A percentile compares a stretch with the other conserved stretches of the same genome.
Conservation (phyloP, 2,329 filamentous ascomycete species). For the Plectosphaerella cucumerina region DNA sequence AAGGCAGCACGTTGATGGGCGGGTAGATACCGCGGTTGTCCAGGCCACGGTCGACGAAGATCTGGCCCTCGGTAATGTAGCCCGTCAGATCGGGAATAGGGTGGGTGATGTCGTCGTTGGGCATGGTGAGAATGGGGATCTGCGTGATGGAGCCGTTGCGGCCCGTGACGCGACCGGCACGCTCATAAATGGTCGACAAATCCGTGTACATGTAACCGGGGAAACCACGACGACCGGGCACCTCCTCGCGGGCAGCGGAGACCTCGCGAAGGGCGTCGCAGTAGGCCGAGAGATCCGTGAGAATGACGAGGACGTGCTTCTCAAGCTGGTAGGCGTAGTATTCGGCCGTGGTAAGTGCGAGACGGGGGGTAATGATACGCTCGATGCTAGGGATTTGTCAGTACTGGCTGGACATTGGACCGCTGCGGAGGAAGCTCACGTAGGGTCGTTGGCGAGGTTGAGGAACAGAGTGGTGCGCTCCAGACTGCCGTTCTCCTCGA, state of each 20-base stretch:
- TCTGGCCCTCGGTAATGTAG: slow-evolving; percentile 98
- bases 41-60: slow-evolving; percentile 91
- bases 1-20: slow-evolving; percentile 97
- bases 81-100: slow-evolving; percentile 98
- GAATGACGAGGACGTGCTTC: slow-evolving; percentile 98
- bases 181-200: slow-evolving; percentile 99
- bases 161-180: slow-evolving; percentile 93
- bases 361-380: slow-evolving; percentile 98
- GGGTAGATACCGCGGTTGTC: slow-evolving; percentile 98
- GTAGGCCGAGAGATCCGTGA: slow-evolving; percentile 96
- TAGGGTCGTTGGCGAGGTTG: slow-evolving; percentile 98
- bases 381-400: slow-evolving; percentile 65
- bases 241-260: slow-evolving; percentile 95
- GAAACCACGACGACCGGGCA: slow-evolving; percentile 97
- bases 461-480: slow-evolving; percentile 96
- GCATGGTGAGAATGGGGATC: slow-evolving; percentile 98
- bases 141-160: slow-evolving; percentile 98
- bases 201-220: slow-evolving; percentile 99
- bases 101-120: slow-evolving; percentile 99
- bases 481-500: slow-evolving; percentile 98
- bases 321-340: slow-evolving; percentile 99
- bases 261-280: slow-evolving; percentile 99
- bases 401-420: not conserved
- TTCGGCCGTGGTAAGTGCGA: slow-evolving; percentile 95
- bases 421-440: slow-evolving; percentile 53